Evolutionary conservation across 1,284 basidiomycete genomes (phyloP).

Genomic region (Ganoderma resinaceum): DNA sequence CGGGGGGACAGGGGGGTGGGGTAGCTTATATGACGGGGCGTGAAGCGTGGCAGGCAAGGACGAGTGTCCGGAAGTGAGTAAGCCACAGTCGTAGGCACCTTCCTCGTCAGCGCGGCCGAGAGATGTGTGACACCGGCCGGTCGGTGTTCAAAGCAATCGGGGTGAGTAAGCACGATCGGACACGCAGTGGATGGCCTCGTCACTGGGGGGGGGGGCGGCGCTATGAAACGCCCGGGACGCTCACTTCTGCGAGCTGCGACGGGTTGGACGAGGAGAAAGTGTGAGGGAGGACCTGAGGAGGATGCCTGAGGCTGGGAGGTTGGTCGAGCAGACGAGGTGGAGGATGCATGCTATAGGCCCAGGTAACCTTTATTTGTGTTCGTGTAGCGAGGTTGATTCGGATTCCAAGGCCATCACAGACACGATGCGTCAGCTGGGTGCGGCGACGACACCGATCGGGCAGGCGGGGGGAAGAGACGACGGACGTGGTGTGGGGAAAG

Average conservation of each 20-base stretch:
- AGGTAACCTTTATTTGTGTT: conserved; percentile 21
- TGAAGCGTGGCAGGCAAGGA: not conserved
- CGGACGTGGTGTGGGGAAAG: conserved; percentile 17
- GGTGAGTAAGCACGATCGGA: conserved; percentile 12
- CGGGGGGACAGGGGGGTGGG: conserved; percentile 2
- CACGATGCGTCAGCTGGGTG: conserved; percentile 26
- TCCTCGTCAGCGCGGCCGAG: conserved; percentile 7
- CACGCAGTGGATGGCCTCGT: conserved; percentile 1
- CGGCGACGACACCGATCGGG: conserved; percentile 12
- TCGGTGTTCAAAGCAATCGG: not conserved
- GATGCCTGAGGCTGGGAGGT: conserved; percentile 1
- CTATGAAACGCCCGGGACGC: not conserved
- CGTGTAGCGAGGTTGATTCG: not conserved
- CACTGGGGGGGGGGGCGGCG: not conserved
- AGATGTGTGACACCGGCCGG: not conserved
- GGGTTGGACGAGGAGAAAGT: not conserved
- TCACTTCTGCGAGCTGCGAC: not conserved
- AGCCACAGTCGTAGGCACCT: not conserved
- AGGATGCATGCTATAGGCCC: not conserved
- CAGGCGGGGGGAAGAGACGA: conserved; percentile 7
- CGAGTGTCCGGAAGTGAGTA: conserved; percentile 2
- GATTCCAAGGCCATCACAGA: conserved; percentile 19
- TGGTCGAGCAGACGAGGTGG: conserved; percentile 3
- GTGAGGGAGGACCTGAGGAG: not conserved
- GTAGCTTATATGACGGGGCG: conserved; percentile 6